Evolutionary conservation across 495 filamentous ascomycete genomes (phyloP), one percentile per base, ranked within the genome.

Genomic region (Aspergillus homomorphus): DNA sequence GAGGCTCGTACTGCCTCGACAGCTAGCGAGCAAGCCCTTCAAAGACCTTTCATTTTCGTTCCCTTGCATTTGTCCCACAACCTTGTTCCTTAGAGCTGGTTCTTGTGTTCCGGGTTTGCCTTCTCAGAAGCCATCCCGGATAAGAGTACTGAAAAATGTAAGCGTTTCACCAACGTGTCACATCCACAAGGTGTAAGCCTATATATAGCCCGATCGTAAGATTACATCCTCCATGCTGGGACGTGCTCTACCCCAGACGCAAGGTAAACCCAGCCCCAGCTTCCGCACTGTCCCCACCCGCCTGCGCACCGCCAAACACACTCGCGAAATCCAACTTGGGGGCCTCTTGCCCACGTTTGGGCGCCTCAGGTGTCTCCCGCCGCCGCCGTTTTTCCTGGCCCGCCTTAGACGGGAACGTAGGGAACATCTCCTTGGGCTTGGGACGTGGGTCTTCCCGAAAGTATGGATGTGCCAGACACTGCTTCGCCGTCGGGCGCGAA

Each of bases 401-500:
- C 0, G 93, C 94, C 73, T 96, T 97, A 51, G 87, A 92, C 1
- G 94, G 94, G 67, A 96, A 98, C 0, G 90, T 92, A 16, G 90
- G 90, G 62, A 95, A 92, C 87, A 95, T 89, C 62, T 85, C 88
- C 68, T 86, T 87, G 21, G 84, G 84, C 73, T 96, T 96, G 1
- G 91, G 89, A 30, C 86, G 87, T 0, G 94, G 94, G 57, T 96
- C 87, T 76, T 98, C 94, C 19, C 74, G 78, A 72, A 98, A 98
- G 69, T 94, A 98, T 44, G 84, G 79, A 71, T 97, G 92, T 21
- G 78, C 69, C 21, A 96, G 83, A 57, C 89, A 84, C 38, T 88
- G 81, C 56, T 82, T 75, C 0, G 94, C 90, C 1, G 80, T 82
- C 0, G 90, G 89, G 19, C 94, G 78, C 7, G 71, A 67, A 0